phyloP scores from a whole-genome alignment of 176 grass and related monocot genomes.

The Lolium perenne region DNA sequence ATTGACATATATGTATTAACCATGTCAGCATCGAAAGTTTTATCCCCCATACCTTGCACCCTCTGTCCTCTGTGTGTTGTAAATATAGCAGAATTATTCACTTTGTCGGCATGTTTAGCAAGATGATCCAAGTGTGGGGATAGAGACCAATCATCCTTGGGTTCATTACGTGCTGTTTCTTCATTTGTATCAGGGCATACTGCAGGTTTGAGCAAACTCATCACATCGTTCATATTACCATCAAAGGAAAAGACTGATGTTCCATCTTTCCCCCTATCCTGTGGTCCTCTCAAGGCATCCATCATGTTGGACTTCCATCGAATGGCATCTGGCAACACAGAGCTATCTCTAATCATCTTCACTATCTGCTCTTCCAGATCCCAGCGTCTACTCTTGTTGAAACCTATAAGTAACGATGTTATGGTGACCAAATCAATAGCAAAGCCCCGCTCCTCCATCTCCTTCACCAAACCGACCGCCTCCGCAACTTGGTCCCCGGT shows the following conservation, averaged over 20 bases:
- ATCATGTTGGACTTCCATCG: constrained; percentile 88
- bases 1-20: constrained; percentile 94
- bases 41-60: constrained; percentile 63
- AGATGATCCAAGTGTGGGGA: constrained; percentile 86
- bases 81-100: constrained; percentile 58
- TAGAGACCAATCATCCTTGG: constrained; percentile 81
- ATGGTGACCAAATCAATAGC: constrained; percentile 86
- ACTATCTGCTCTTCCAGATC: constrained; percentile 81
- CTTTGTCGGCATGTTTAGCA: constrained; percentile 48
- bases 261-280: constrained; percentile 75
- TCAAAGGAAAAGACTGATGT: constrained; percentile 67
- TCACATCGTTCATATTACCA: constrained; percentile 64
- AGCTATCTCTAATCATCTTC: constrained; percentile 69
- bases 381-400: constrained; percentile 69
- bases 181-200: constrained; percentile 41
- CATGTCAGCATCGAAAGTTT: constrained; percentile 88
- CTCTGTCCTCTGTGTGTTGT: constrained; percentile 63
- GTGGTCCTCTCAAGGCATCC: constrained; percentile 64
- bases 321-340: constrained; percentile 61
- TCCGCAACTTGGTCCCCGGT: constrained; percentile 61
- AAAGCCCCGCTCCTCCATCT: constrained; percentile 87
- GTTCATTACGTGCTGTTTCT: constrained; percentile 40
- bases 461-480: constrained; percentile 75
- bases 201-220: constrained; percentile 61
- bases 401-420: constrained; percentile 77